Evolutionary conservation across 805 yeast genomes (phyloP).

Genomic region (Yamadazyma takamatsuzukensis): DNA sequence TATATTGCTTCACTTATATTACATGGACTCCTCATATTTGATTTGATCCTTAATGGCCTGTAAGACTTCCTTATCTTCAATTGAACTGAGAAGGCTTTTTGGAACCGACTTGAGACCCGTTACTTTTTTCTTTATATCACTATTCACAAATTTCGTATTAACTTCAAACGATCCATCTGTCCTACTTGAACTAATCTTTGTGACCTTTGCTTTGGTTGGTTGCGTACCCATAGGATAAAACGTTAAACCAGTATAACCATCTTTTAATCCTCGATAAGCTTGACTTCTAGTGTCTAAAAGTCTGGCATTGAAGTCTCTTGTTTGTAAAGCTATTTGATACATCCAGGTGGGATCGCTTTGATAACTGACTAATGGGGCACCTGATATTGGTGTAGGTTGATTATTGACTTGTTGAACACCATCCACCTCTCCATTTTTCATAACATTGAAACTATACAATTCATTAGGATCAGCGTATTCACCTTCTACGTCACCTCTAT

Average conservation of each 20-base stretch:
- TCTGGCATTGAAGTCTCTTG: conserved; percentile 65
- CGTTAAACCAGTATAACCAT: conserved; percentile 78
- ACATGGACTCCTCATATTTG: conserved; percentile 36
- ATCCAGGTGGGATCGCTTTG: conserved; percentile 75
- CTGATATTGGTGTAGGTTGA: conserved; percentile 23
- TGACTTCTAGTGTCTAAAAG: conserved; percentile 56
- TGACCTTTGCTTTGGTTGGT: conserved; percentile 45
- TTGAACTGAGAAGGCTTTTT: conserved; percentile 51
- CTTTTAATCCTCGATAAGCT: conserved; percentile 61
- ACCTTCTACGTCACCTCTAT: conserved; percentile 66
- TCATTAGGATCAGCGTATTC: conserved; percentile 69
- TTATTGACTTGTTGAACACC: conserved; percentile 13
- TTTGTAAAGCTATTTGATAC: conserved; percentile 76
- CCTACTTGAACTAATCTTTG: conserved; percentile 21
- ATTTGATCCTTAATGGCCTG: conserved; percentile 64
- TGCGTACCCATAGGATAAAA: conserved; percentile 77
- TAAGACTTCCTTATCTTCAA: conserved; percentile 50
- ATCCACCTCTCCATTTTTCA: conserved; percentile 32
- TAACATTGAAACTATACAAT: conserved; percentile 20
- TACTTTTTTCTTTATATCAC: conserved; percentile 45
- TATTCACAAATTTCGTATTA: conserved; percentile 42
- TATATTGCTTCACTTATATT: background rate
- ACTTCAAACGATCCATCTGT: conserved; percentile 35
- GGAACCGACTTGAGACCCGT: conserved; percentile 69
- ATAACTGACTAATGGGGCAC: conserved; percentile 37